Conservation (phyloP, 2,329 filamentous ascomycete species). For the Colletotrichum orbiculare region DNA sequence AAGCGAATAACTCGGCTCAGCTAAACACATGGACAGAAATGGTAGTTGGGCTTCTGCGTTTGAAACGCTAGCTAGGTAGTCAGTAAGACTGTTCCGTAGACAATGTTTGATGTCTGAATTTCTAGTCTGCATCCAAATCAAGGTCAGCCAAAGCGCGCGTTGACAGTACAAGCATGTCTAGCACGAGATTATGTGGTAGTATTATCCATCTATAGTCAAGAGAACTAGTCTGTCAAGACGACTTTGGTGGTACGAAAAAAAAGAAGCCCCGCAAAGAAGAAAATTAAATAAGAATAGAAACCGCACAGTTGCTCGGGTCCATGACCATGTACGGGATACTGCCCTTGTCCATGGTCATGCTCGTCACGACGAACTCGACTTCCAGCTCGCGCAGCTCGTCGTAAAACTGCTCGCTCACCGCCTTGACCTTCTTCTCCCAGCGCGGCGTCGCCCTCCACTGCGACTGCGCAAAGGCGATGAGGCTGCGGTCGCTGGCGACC, state of each 20-base stretch:
- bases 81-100: too few species aligned
- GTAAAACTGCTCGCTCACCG: slow-evolving; percentile 44
- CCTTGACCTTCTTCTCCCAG: slow-evolving; percentile 38
- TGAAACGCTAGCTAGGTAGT: too few species aligned
- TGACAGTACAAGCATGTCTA: too few species aligned
- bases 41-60: too few species aligned
- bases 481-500: slow-evolving; percentile 52
- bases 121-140: too few species aligned
- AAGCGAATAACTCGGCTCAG: too few species aligned
- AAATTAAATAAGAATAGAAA: slow-evolving; percentile 43
- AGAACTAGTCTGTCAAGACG: not conserved
- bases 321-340: slow-evolving; percentile 52
- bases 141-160: too few species aligned
- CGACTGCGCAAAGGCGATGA: slow-evolving; percentile 54
- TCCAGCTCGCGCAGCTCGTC: slow-evolving; percentile 43
- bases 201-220: not conserved
- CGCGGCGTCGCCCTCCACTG: slow-evolving; percentile 47
- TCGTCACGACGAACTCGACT: slow-evolving; percentile 45
- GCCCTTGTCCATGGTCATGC: slow-evolving; percentile 46
- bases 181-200: too few species aligned
- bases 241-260: not conserved
- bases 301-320: slow-evolving; percentile 50
- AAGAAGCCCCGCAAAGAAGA: not conserved
- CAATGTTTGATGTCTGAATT: rapidly evolving
- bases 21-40: too few species aligned